Percentiles rank a stretch among this genome's conserved stretches.
Conservation (phyloP, 179 eudicot genomes). For the Beta corolliflora region DNA sequence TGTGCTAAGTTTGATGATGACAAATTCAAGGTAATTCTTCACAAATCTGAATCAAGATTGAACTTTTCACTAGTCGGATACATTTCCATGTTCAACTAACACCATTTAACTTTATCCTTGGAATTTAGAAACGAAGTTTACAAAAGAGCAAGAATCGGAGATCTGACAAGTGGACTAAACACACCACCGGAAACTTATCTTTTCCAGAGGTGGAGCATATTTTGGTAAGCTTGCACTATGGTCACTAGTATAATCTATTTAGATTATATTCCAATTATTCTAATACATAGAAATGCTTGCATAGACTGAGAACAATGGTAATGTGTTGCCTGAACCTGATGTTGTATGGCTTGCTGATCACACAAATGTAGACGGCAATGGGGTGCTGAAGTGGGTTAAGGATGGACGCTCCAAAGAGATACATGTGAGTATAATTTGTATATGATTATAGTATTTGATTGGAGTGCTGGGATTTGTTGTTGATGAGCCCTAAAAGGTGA, state of each 20-base stretch:
- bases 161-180: constrained; percentile 5
- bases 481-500: too few relatives aligned
- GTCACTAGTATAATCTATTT: neutral
- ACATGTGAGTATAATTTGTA: too few relatives aligned
- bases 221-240: neutral
- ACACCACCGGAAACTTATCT: neutral
- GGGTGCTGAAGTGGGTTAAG: neutral
- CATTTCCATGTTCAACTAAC: too few relatives aligned
- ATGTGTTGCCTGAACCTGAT: neutral
- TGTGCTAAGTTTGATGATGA: neutral
- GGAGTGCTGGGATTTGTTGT: too few relatives aligned
- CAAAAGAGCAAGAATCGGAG: neutral
- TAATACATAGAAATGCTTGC: neutral
- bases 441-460: too few relatives aligned
- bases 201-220: neutral
- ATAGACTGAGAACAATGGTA: neutral
- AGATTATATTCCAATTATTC: neutral
- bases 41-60: too few relatives aligned
- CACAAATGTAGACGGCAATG: neutral
- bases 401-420: too few relatives aligned
- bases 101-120: neutral
- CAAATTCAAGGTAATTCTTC: neutral
- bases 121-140: neutral
- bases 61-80: too few relatives aligned
- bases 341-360: constrained; percentile 7